Base-by-base conservation (phyloP, 805 yeast genomes). In the Trichomonascus vanleenenianus region DNA sequence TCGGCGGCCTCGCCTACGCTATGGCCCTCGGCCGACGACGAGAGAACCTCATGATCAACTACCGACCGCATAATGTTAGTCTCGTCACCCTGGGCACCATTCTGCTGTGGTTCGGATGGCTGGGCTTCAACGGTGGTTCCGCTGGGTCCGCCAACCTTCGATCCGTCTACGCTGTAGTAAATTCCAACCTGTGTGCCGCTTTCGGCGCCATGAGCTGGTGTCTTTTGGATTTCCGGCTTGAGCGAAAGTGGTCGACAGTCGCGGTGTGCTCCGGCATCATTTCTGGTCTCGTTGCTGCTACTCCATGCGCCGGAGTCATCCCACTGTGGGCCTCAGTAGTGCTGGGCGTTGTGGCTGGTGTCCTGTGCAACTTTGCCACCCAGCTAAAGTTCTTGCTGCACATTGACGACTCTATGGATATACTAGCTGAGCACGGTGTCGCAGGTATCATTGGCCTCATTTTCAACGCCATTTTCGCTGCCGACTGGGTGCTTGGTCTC, bases 351-450 rank as follows among this genome's bases (percentile, higher is more conserved):
- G 75, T 78, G 2, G 72, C 96, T 0, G 95, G 95, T 34, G 64
- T 82, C 9, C 78, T 82, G 31, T 93, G 97, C 76, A 91, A 91
- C 70, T 85, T 85, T 59, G 71, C 95, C 46, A 91, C 97, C 40
- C 85, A 87, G 58, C 68, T 91, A 62, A 91, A 91, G 66, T 85
- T 83, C 61, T 66, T 85, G 51, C 68, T 84, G 40, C 74, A 75
- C 48, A 88, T 91, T 43, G 97, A 93, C 64, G 98, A 91, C 67
- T 81, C 96, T 1, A 70, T 93, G 56, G 97, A 93, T 82, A 80
- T 88, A 43, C 74, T 91, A 62, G 97, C 97, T n/a, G 97, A 91
- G 78, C 98, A 91, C 81, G 97, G 96, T 42, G 74, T 91, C 56
- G 97, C 97, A 0, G 98, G 98, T 30, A 74, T 89, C 40, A 74